Base-by-base conservation (phyloP, 2,329 filamentous ascomycete species). In the Penicillium verrucosum region DNA sequence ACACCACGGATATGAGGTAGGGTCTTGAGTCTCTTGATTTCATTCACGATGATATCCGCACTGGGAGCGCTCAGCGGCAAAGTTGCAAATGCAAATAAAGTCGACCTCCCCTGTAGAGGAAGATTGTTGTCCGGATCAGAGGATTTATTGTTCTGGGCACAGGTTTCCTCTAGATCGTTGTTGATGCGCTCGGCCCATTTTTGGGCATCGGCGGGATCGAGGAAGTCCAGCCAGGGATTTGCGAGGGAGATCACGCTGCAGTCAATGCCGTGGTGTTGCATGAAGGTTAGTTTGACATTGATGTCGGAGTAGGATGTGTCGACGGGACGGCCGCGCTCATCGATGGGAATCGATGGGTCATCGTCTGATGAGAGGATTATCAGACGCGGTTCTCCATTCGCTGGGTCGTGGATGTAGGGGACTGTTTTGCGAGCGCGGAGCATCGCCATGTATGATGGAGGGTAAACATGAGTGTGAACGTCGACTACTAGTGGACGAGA, bases 191-290 rank as follows among this genome's bases (percentile, higher is more conserved):
- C 69, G 0, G 90, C 90, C 47, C 87, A 85, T 30, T 75, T 70
- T 1, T 82, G 83, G 0, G 89, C 89, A 62, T 87, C 83, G 4
- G 78, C 71, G 0, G 84, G 70, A 0, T 79, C 74, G 0, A 96
- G 76, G 70, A 96, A 97, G 74, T 97, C 92, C 2, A 97, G 82
- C 92, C 92, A 97, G 0, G 92, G 92, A 69, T 97, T 97, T 14
- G 92, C 92, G 23, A 96, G 85, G 0, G 90, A 94, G 60, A 97
- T 85, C 49, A 96, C 89, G 1, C 89, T 94, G 61, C 88, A 85
- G 73, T 89, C 83, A 71, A 97, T 96, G 51, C 78, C 78, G 75
- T 97, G 92, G 16, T 81, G 83, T 71, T 91, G 82, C 92, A 97
- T 97, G 77, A 97, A 96, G 47, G 85, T 81, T 14, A 96, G 81